Evolutionary conservation across 352 stramenopile genomes (phyloP), one percentile per base, ranked within the genome.

Genomic region (Phytophthora pisi): DNA sequence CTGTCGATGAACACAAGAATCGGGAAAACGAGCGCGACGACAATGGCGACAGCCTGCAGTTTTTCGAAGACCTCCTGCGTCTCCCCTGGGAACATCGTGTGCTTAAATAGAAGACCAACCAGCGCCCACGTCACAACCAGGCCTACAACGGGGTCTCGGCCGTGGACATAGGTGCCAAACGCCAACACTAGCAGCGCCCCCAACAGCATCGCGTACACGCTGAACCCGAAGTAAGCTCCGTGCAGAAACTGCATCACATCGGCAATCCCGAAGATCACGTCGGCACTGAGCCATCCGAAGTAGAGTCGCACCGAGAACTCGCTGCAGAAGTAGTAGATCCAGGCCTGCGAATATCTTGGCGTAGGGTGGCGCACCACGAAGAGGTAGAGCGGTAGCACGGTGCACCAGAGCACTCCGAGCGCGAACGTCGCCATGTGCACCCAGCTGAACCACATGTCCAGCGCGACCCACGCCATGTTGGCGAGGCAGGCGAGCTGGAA

Each of bases 251-350:
- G 77, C 68, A 89, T 57, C 10, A 75, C 81, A 55, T 80, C 70
- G 3, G 81, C 74, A 26, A 88, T 36, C 13, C 72, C 68, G 51
- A 86, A 73, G 30, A 88, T 68, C 16, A 78, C 68, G 16, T 69
- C 66, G 51, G 66, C 57, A 51, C 71, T 86, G 38, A 89, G 69
- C 81, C 81, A 89, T n/a, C 73, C 78, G 30, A 88, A 88, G 56
- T 87, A 86, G 23, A 89, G 55, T 4, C 70, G 66, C 36, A 89
- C 75, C 7, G 81, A 80, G 61, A 89, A 82, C 54, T 89, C 81
- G 31, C 75, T 87, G 62, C 51, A 72, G 46, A 89, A 78, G 58
- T 86, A 89, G 57, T 85, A 82, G 55, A 81, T 40, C 78, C 77
- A 86, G 23, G 71, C 64, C 43, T 75, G 66, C 20, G 69, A 74